phyloP scores from a whole-genome alignment of 768 basidiomycete genomes.

The Phylloporus sp. region DNA sequence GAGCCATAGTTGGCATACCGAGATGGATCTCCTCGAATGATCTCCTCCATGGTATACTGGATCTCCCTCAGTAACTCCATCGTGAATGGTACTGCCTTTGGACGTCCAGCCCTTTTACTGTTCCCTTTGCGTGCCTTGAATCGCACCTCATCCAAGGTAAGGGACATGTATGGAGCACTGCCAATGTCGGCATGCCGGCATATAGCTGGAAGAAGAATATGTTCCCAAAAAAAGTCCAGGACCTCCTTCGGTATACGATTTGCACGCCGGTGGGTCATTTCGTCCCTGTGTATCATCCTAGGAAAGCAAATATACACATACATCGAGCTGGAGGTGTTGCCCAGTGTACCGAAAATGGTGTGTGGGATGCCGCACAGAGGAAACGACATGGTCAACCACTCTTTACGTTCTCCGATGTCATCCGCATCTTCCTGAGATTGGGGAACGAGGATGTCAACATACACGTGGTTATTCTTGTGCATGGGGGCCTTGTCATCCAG shows the following conservation, averaged over 20 bases:
- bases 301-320: conserved; percentile 10
- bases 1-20: conserved; percentile 6
- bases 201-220: conserved; percentile 12
- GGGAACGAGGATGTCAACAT: conserved; percentile 9
- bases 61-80: neutral
- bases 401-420: neutral
- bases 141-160: neutral
- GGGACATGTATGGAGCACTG: conserved; percentile 2
- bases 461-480: conserved; percentile 15
- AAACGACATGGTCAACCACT: conserved; percentile 9
- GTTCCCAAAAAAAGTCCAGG: conserved; percentile 5
- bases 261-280: neutral
- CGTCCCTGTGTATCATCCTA: conserved; percentile 10
- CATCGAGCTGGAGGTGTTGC: neutral
- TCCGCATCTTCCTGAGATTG: conserved; percentile 9
- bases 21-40: neutral
- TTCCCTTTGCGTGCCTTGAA: conserved; percentile 6
- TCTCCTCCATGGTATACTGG: conserved; percentile 3
- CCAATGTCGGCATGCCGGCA: neutral
- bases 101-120: neutral
- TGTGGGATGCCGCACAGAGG: conserved; percentile 2
- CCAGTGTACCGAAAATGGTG: neutral
- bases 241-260: conserved; percentile 9
- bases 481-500: conserved; percentile 6
- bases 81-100: conserved; percentile 9